Conservation (phyloP, 164 flowering plant species). For the Pachysandra terminalis region DNA sequence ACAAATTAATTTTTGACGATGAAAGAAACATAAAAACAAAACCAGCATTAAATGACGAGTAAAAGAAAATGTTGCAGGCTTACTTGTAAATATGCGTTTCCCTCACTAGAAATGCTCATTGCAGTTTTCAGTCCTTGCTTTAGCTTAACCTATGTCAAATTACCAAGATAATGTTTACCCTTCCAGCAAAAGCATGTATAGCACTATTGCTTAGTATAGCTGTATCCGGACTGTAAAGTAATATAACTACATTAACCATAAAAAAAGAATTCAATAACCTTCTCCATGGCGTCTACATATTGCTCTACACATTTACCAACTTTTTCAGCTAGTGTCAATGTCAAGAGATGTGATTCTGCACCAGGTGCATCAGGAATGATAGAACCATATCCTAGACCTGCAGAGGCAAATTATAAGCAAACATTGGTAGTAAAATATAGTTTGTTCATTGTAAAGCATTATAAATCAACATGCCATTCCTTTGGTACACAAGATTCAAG, state of each 20-base stretch:
- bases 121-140: slow-evolving; percentile 91
- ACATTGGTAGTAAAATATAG: not conserved
- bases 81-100: slow-evolving; percentile 93
- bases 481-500: not conserved
- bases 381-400: slow-evolving; percentile 77
- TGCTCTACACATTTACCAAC: slow-evolving; percentile 66
- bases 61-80: slow-evolving; percentile 13
- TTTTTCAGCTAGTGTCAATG: slow-evolving; percentile 56
- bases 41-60: not conserved
- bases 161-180: not conserved
- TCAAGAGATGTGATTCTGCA: slow-evolving; percentile 66
- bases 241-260: not conserved
- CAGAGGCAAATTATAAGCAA: slow-evolving; percentile 4
- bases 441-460: not conserved
- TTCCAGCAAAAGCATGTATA: not conserved
- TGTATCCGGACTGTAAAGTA: not conserved
- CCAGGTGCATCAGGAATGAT: slow-evolving; percentile 66
- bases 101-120: slow-evolving; percentile 87
- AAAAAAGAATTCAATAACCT: slow-evolving; percentile 39
- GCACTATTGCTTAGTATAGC: not conserved
- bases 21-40: not conserved
- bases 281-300: slow-evolving; percentile 91
- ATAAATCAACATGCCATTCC: not conserved
- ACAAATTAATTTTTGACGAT: not conserved
- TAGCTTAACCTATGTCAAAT: slow-evolving; percentile 66